A percentile compares a stretch with the other conserved stretches of the same genome.
Conservation (phyloP, 2,329 filamentous ascomycete genomes). For the Thelonectria discophora region DNA sequence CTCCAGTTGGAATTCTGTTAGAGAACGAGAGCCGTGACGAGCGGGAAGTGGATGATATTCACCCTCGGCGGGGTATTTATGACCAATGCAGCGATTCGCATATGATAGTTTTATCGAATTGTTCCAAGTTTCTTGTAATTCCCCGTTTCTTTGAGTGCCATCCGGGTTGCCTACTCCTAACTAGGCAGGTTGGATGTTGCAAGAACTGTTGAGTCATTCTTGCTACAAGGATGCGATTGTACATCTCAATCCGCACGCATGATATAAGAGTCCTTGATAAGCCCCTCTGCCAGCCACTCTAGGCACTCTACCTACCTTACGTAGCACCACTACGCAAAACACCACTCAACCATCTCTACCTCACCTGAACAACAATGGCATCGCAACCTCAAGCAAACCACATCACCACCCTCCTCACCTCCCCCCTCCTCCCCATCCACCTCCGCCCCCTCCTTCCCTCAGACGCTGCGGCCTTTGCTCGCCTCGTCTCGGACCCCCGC, state of each 20-base stretch:
- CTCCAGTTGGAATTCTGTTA: slow-evolving; percentile 8
- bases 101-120: neutral
- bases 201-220: slow-evolving; percentile 13
- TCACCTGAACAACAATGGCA: slow-evolving; percentile 5
- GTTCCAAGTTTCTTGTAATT: neutral
- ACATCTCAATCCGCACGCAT: neutral
- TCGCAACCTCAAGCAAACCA: slow-evolving; percentile 5
- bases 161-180: slow-evolving; percentile 1
- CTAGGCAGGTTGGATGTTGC: slow-evolving; percentile 7
- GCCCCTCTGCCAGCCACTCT: neutral
- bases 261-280: neutral
- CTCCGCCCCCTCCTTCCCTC: slow-evolving; percentile 6
- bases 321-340: too few species aligned
- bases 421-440: neutral
- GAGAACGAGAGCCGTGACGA: neutral
- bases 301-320: too few species aligned
- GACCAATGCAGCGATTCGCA: neutral
- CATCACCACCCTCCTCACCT: slow-evolving; percentile 10
- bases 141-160: slow-evolving; percentile 1
- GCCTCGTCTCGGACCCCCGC: slow-evolving; percentile 19
- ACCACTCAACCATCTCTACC: too few species aligned
- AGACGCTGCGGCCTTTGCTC: slow-evolving; percentile 13
- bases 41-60: neutral
- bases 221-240: slow-evolving; percentile 1
- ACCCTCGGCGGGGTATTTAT: slow-evolving; percentile 6